Evolutionary conservation across 805 yeast genomes (phyloP).

Genomic region (Metschnikowia lochheadii): DNA sequence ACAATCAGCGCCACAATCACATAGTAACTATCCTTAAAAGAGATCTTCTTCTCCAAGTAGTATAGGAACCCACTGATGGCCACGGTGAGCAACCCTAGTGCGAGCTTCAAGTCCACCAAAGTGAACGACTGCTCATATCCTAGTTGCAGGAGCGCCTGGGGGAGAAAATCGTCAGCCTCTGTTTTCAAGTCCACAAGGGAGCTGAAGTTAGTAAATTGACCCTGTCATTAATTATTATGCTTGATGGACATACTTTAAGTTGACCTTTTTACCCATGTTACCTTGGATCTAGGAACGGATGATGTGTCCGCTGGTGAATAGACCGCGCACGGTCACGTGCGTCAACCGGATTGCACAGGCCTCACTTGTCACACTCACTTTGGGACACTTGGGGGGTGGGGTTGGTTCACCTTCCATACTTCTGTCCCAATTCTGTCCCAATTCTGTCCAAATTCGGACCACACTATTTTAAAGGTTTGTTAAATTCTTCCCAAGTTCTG

Average conservation of each 20-base stretch:
- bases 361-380: no score
- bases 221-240: not conserved
- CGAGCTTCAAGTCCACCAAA: conserved; percentile 44
- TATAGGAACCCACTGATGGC: conserved; percentile 44
- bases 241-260: conserved; percentile 22
- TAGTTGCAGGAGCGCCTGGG: conserved; percentile 36
- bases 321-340: conserved; percentile 1
- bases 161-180: conserved; percentile 47
- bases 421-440: no score
- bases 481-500: no score
- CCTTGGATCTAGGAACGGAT: conserved; percentile 1
- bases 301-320: not conserved
- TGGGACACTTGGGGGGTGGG: no score
- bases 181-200: conserved; percentile 46
- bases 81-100: conserved; percentile 46
- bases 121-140: conserved; percentile 48
- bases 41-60: conserved; percentile 45
- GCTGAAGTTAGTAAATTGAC: conserved; percentile 21
- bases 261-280: conserved; percentile 21
- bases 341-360: not conserved
- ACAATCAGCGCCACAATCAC: conserved; percentile 34
- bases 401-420: no score
- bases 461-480: no score
- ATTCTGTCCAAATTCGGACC: no score
- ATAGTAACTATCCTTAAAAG: conserved; percentile 38